Base-by-base conservation (phyloP, 371 early-diverging fungal species). In the Actinomortierella ambigua region DNA sequence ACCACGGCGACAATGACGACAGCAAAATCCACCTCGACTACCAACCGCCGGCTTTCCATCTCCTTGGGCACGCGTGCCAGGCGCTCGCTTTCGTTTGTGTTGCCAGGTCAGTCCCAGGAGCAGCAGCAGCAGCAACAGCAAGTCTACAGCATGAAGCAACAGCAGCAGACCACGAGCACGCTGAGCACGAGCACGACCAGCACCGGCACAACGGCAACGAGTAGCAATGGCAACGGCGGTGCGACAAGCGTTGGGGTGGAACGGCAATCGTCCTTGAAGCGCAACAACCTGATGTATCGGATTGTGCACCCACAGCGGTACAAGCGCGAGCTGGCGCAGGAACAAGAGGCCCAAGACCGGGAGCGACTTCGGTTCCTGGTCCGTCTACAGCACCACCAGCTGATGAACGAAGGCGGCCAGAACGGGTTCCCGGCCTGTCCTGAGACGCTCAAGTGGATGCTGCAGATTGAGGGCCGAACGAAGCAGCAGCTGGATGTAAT, bases 231-330 rank as follows among this genome's bases (percentile, higher is more conserved):
- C n/a, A n/a, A n/a, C n/a, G n/a, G n/a, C n/a, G n/a, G n/a, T n/a
- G n/a, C n/a, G n/a, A n/a, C n/a, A n/a, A n/a, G n/a, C n/a, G n/a
- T n/a, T n/a, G n/a, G n/a, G n/a, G 20, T 52, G 42, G 71, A 58
- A 1, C 59, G 55, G 9, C 55, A 48, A 5, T 61, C 50, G 2
- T 61, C 65, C 14, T 18, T 11, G 24, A 60, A 54, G 29, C 52
- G 61, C 50, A 57, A 56, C 49, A 71, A 66, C 18, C 53, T 73
- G 28, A 59, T 66, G 51, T 73, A 66, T 51, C 54, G 67, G 51
- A 66, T 73, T 27, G 73, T 60, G 15, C 73, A 73, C 23, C 73
- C 73, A 28, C 73, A 66, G 41, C 59, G 73, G 3, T 73, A 73
- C 57, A 73, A 63, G 27, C 73, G 73, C 7, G 67, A 66, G 50